Base-by-base conservation (phyloP, 352 stramenopile genomes). In the Phytopythium oedochilum region DNA sequence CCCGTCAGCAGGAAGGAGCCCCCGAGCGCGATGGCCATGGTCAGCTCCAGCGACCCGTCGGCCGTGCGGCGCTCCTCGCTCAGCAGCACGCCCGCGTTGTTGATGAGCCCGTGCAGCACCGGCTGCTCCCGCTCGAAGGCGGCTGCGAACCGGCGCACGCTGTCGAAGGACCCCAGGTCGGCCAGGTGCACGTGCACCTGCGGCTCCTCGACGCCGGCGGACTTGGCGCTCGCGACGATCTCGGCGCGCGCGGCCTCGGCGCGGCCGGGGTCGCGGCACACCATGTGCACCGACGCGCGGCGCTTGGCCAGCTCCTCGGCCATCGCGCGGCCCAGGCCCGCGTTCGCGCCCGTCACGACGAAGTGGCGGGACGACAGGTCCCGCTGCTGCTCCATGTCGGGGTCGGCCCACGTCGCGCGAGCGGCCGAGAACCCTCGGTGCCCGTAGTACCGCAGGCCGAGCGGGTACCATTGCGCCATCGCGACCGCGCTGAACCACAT, bases 271-370 rank as follows among this genome's bases (percentile, higher is more conserved):
- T 71, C 63, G 35, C 70, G 73, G 53, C 70, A 83, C 5, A 83
- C 62, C 70, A 83, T 76, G 56, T 83, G 68, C 49, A 83, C 70
- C 2, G 54, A 66, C 6, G 62, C 70, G 38, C 50, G 62, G 40
- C 68, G 67, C 50, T 68, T 70, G 11, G 63, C 64, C 11, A 80
- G 66, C 53, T 71, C 59, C 44, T 71, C 61, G 43, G 70, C 68
- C 34, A 76, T 67, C 5, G 73, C 65, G 17, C 63, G 75, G 26
- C 73, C 70, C 7, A 80, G 53, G 0, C 70, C 73, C 38, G 65
- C 60, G 60, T 83, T 83, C 35, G 73, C 73, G 17, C 73, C 73
- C 5, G 73, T 83, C 46, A 83, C 70, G 7, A 80, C 60, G 55
- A 66, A 78, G 64, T 80, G 70, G 52, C 73, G 74, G 25, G 60